Percentiles rank a stretch among this genome's conserved stretches.
Conservation (phyloP, 1,139 yeast species). For the Yamadazyma atlantica region DNA sequence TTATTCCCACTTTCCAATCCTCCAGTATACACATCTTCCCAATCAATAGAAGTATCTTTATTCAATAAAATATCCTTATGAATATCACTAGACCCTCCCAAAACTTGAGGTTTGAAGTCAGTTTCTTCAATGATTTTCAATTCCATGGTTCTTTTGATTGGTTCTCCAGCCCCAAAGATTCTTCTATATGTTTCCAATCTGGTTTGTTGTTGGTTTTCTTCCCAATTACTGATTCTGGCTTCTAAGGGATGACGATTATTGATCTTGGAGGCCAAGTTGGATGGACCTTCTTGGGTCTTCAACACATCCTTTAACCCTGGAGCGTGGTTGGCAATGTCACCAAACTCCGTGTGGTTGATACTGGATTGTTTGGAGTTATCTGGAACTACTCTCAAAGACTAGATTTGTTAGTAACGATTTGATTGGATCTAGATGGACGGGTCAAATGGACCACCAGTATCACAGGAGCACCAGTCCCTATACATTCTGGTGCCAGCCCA, state of each 20-base stretch:
- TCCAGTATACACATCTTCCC: constrained; percentile 86
- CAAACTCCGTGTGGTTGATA: constrained; percentile 49
- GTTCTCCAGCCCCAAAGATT: constrained; percentile 90
- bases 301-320: constrained; percentile 62
- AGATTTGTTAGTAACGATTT: constrained; percentile 10
- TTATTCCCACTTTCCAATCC: constrained; percentile 44
- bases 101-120: constrained; percentile 66
- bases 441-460: too few species aligned
- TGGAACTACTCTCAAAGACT: constrained; percentile 55
- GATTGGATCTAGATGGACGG: too few species aligned
- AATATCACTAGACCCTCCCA: constrained; percentile 55
- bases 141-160: constrained; percentile 89
- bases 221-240: constrained; percentile 75
- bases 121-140: constrained; percentile 68
- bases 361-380: constrained; percentile 37
- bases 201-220: constrained; percentile 66
- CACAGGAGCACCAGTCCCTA: too few species aligned
- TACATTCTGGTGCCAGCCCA: too few species aligned
- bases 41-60: constrained; percentile 74
- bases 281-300: constrained; percentile 58
- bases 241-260: constrained; percentile 90
- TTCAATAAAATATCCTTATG: constrained; percentile 79
- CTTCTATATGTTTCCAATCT: constrained; percentile 79
- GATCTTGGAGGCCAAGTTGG: constrained; percentile 62
- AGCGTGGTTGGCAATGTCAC: constrained; percentile 57